Base-by-base conservation (phyloP, 768 basidiomycete genomes). In the Phlebiopsis gigantea region DNA sequence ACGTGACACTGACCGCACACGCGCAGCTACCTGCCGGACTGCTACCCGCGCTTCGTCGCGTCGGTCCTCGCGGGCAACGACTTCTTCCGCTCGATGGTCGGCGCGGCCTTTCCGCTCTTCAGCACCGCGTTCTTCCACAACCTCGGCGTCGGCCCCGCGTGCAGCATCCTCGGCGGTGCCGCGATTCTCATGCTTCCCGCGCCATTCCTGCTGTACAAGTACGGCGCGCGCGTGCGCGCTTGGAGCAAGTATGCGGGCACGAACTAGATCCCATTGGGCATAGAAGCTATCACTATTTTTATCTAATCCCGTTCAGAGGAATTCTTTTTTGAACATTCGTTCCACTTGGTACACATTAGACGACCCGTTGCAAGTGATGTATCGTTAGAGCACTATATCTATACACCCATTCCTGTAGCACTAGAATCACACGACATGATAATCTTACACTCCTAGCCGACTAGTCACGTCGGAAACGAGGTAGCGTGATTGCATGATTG, bases 31-130 rank as follows among this genome's bases (percentile, higher is more conserved):
- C 57, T 70, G 22, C 58, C 68, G 1, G 64, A 64, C 34, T 70
- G 69, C 30, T 73, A 73, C 51, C 68, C 69, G 1, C 57, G 45
- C 0, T 68, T 71, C 53, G 68, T 65, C 1, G 72, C 71, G 25
- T 64, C 63, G 41, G 70, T 72, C 22, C 62, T 73, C 15, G 71
- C 71, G 0, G 71, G 71, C 28, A 72, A 72, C 46, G 71, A 66
- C 51, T 57, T 72, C 10, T 71, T 71, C 59, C 62, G 72, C 4
- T 65, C 69, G 0, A 59, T 64, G 55, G 64, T 71, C 29, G 59
- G 58, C 48, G 58, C 58, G 10, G 54, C 58, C 15, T 59, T 59
- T 49, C 58, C 58, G 34, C 42, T 59, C 21, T 59, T 56, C 54
- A 59, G 58, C 42, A 59, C 58, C 25, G 58, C 58, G 25, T 59